Base-by-base conservation (phyloP, 495 filamentous ascomycete genomes). In the Xylaria longipes region DNA sequence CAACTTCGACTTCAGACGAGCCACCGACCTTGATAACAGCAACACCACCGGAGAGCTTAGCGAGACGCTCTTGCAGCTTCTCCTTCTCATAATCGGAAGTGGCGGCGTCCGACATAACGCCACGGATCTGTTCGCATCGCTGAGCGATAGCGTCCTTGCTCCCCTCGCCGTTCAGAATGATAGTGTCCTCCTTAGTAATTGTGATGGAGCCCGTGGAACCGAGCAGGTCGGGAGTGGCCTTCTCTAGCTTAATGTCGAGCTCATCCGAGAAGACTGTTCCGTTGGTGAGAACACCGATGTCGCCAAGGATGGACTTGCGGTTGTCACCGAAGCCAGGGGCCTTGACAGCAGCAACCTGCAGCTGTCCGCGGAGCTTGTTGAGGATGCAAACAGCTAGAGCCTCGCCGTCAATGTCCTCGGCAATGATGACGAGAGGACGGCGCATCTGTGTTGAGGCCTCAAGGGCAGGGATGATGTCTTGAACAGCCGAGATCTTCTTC, bases 11-110 rank as follows among this genome's bases (percentile, higher is more conserved):
- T 85, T 99, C 96, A 74, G 95, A 98, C 70, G 94, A 87, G 82
- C 96, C 96, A 77, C 96, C 96, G 75, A 99, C 96, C 88, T 95
- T 97, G 89, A 99, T 98, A 84, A 99, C 96, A 73, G 96, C 96
- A 79, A 99, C 96, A 89, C 96, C 96, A 68, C 96, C 96, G 58
- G 96, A 98, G 75, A 99, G 94, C 91, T 99, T 99, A 75, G 96
- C 96, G 64, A 98, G 93, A 85, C 96, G 96, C 86, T 99, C 96
- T 84, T 98, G 96, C 69, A 99, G 92, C 90, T 99, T 99, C 91
- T 99, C 96, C 88, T 97, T 98, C 89, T 99, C 96, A 85, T 99
- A 98, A 77, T 98, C 97, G 71, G 94, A 97, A 71, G 96, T 98
- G 71, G 88, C 89, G 37, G 96, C 90, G 86, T 98, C 96, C 73